A percentile compares a stretch with the other conserved stretches of the same genome.
phyloP scores from a whole-genome alignment of 2,329 filamentous ascomycete species.

The Venturia nashicola region DNA sequence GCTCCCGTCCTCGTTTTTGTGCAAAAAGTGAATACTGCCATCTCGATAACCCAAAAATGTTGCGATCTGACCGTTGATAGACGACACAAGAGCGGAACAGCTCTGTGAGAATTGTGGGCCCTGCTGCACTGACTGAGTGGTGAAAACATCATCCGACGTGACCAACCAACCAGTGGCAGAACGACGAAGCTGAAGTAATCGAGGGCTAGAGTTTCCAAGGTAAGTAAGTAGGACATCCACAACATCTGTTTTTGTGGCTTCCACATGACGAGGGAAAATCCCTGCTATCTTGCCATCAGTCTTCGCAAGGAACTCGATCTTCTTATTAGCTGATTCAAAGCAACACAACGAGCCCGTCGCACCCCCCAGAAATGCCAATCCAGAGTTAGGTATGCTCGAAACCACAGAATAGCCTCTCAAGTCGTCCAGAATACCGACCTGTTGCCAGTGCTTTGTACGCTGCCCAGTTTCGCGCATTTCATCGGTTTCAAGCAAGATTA shows the following conservation, averaged over 20 bases:
- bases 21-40: not conserved
- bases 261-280: not conserved
- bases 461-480: not conserved
- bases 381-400: constrained; percentile 15
- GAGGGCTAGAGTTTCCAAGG: not conserved
- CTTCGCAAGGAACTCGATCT: not conserved
- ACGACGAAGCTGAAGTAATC: not conserved
- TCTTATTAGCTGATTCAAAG: constrained; percentile 16
- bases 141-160: not conserved
- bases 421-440: constrained; percentile 16
- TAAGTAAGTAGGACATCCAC: not conserved
- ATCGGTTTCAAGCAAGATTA: constrained; percentile 34
- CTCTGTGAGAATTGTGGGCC: not conserved
- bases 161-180: not conserved
- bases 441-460: not conserved
- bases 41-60: constrained; percentile 6
- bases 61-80: not conserved
- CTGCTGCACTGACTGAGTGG: not conserved
- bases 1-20: not conserved
- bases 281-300: constrained; percentile 6
- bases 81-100: not conserved
- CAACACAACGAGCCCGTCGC: constrained; percentile 30
- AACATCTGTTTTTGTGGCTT: not conserved
- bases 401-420: constrained; percentile 38
- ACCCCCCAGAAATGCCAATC: constrained; percentile 34